Percentiles rank a stretch among this genome's conserved stretches.
phyloP scores from a whole-genome alignment of 2,329 filamentous ascomycete species.

The Aureobasidium sp. region DNA sequence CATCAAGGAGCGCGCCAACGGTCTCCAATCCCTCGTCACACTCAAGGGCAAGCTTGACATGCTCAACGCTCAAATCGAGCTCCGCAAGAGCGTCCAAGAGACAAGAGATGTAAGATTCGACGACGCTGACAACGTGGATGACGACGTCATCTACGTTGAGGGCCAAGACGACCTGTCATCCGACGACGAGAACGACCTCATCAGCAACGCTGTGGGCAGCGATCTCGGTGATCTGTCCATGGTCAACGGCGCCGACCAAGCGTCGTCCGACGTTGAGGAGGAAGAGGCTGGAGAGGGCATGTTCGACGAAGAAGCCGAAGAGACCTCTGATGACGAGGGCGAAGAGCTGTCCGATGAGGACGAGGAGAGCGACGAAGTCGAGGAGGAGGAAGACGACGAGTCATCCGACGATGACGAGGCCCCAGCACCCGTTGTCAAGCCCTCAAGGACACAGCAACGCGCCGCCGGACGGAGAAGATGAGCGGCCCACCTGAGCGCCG shows the following conservation, averaged over 20 bases:
- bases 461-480: conserved; percentile 19
- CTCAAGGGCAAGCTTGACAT: conserved; percentile 95
- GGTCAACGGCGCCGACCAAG: conserved; percentile 16
- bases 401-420: conserved; percentile 14
- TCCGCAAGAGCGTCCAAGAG: conserved; percentile 60
- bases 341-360: conserved; percentile 40
- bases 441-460: conserved; percentile 15
- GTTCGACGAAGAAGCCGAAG: conserved; percentile 45
- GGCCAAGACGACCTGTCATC: conserved; percentile 57
- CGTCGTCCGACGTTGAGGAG: conserved; percentile 18
- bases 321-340: conserved; percentile 36
- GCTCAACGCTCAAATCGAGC: conserved; percentile 78
- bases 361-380: conserved; percentile 33
- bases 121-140: conserved; percentile 56
- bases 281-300: conserved; percentile 29
- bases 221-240: conserved; percentile 15
- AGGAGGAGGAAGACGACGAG: conserved; percentile 20
- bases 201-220: conserved; percentile 21
- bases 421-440: conserved; percentile 14
- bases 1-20: conserved; percentile 74
- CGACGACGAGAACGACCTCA: conserved; percentile 34
- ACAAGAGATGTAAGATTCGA: conserved; percentile 42
- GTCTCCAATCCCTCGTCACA: conserved; percentile 70
- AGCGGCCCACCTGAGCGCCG: not conserved
- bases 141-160: conserved; percentile 79